Percentiles rank a stretch among this genome's conserved stretches.
phyloP scores from a whole-genome alignment of 345 rosid species.

The Moricandia moricandioides region DNA sequence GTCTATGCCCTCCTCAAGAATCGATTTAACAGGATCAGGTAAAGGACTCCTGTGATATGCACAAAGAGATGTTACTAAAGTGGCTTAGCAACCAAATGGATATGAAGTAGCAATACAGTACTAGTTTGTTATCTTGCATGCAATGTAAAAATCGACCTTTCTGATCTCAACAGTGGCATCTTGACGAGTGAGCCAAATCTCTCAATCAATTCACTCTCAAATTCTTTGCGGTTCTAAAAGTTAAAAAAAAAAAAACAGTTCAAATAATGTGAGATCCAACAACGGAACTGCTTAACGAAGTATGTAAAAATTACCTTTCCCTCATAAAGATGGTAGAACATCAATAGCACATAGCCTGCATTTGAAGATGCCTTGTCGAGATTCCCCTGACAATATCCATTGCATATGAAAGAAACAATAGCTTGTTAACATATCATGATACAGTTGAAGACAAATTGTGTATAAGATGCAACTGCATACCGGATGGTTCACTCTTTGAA shows the following conservation, averaged over 20 bases:
- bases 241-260: neutral
- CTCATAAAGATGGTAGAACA: conserved; percentile 95
- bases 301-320: conserved; percentile 63
- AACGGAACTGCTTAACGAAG: neutral
- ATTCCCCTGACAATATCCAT: conserved; percentile 64
- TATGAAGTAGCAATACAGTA: neutral
- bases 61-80: conserved; percentile 15
- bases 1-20: conserved; percentile 81
- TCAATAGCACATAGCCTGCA: conserved; percentile 90
- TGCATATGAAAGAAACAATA: conserved; percentile 19
- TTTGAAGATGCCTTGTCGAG: conserved; percentile 82
- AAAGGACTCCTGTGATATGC: conserved; percentile 58
- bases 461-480: conserved; percentile 41
- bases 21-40: conserved; percentile 61
- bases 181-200: conserved; percentile 86
- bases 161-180: conserved; percentile 82
- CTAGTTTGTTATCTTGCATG: neutral
- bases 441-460: conserved; percentile 4
- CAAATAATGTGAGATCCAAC: neutral
- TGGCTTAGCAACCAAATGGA: neutral
- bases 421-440: conserved; percentile 15
- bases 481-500: conserved; percentile 88
- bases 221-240: conserved; percentile 70
- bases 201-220: conserved; percentile 81
- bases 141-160: conserved; percentile 46